phyloP scores from a whole-genome alignment of 1,139 yeast species.

The Suhomyces anneliseae region DNA sequence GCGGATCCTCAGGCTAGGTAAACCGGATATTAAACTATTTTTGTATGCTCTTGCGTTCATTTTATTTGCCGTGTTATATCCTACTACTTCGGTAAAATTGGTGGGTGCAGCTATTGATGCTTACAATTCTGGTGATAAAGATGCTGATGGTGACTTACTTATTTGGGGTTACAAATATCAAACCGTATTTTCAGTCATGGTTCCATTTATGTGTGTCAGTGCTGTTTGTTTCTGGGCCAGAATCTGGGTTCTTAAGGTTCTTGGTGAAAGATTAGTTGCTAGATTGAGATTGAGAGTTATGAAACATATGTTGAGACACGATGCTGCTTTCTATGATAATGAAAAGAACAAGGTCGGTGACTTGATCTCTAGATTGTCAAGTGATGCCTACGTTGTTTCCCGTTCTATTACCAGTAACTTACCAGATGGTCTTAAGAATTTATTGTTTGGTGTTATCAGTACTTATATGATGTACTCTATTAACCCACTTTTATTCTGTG shows the following conservation, averaged over 20 bases:
- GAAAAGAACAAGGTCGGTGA: conserved; percentile 59
- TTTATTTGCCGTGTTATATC: conserved; percentile 47
- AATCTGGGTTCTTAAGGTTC: conserved; percentile 46
- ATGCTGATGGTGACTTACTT: conserved; percentile 41
- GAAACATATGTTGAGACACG: conserved; percentile 52
- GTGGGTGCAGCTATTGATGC: conserved; percentile 52
- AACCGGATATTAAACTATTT: conserved; percentile 42
- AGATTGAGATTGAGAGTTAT: conserved; percentile 49
- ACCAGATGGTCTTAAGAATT: conserved; percentile 51
- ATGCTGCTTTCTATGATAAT: conserved; percentile 49
- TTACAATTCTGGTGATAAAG: conserved; percentile 36
- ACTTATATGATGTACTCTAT: conserved; percentile 50
- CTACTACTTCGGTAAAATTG: conserved; percentile 46
- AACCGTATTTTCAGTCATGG: conserved; percentile 44
- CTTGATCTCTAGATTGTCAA: conserved; percentile 51
- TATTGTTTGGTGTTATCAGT: conserved; percentile 44
- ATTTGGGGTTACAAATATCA: conserved; percentile 50
- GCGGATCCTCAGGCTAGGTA: conserved; percentile 41
- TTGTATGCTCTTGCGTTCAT: conserved; percentile 44
- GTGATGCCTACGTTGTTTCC: conserved; percentile 55
- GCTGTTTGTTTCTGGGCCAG: conserved; percentile 53
- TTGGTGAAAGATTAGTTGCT: conserved; percentile 39
- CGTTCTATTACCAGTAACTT: conserved; percentile 46
- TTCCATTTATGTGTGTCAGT: conserved; percentile 46
- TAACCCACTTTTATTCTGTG: conserved; percentile 47